Evolutionary conservation across 2,329 filamentous ascomycete genomes (phyloP), one percentile per base, ranked within the genome.

Genomic region (Xylariales sp.): DNA sequence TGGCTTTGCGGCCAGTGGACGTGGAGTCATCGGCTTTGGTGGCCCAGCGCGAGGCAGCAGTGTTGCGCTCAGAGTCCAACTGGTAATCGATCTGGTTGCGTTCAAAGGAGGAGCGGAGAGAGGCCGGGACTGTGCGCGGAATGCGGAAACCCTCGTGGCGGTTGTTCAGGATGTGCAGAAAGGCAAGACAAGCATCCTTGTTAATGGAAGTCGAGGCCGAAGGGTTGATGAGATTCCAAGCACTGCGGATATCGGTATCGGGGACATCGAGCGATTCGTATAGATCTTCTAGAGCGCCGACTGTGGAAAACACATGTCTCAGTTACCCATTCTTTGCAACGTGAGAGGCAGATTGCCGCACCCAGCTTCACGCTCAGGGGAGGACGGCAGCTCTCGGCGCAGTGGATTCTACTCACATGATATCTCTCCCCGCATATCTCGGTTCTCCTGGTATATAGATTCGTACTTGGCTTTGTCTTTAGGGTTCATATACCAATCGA

Each of bases 401-500:
- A 16, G 21, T 14, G 16, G 21, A 43, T 18, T 30, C 34, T 25
- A 66, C 83, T 55, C 59, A 88, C 85, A 90, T 41, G 82, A 72
- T 51, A 90, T 76, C 55, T 95, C 88, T 47, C 93, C 93, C 36
- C 90, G 83, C 60, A 83, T 79, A 62, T 95, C 87, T 44, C 89
- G 80, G 66, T 89, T 94, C 54, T 94, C 89, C 47, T 85, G 85
- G 66, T 97, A 98, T 64, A 98, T 98, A 53, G 91, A 88, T 64
- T 96, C 89, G 67, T 98, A 98, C 65, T 96, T 97, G 47, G 79
- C 60, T 66, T 94, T 94, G 66, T 98, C 90, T 20, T 72, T 65
- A 1, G 93, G 93, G 43, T 81, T 89, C 88, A 98, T 98, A 69
- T 98, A 98, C 93, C 93, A 98, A 62, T 98, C 93, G 62, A 98